Evolutionary conservation across 148 eudicot genomes (phyloP), one percentile per base, ranked within the genome.

Genomic region (Spergularia bocconei): DNA sequence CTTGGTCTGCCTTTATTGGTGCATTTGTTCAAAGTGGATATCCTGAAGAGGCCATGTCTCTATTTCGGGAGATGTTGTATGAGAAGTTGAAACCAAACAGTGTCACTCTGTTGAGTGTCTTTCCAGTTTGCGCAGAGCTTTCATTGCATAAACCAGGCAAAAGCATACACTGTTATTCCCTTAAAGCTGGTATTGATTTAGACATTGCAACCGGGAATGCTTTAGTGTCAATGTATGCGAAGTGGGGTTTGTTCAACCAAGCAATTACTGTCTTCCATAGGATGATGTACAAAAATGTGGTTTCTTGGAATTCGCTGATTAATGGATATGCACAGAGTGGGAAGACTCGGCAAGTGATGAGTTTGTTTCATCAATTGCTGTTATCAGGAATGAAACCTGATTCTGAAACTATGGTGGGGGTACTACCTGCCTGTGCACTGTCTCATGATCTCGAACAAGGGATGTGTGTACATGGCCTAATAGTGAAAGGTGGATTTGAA

Each of bases 1-100:
- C 92, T 63, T 90, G 95, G 95, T 87, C 92, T 55, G 95, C 95
- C 47, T 63, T 83, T 6, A 87, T 90, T 61, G 84, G 92, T 72
- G 88, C 87, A 65, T 81, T 78, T 79, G 91, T 79, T 60, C 96
- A 90, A 77, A 79, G 85, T 78, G 88, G 90, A 20, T 72, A 70
- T 63, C 83, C 78, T 7, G 63, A 55, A 63, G 87, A 85, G 33
- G 96, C 92, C 25, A 53, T 87, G 16, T 81, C 80, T 75, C 62
- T 88, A 57, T 88, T 88, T 77, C 78, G 86, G 52, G 84, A 87
- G 41, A 90, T 90, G 95, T 66, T 79, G 82, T 76, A 81, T 74
- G 82, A 70, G 56, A 75, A 86, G 51, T 44, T 88, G 16, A 87
- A 82, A 71, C 92, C 95, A 38, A 88, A 81, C 67, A 73, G 63